Conservation (phyloP, 208 protist genomes). For the Trypanosoma boissoni region DNA sequence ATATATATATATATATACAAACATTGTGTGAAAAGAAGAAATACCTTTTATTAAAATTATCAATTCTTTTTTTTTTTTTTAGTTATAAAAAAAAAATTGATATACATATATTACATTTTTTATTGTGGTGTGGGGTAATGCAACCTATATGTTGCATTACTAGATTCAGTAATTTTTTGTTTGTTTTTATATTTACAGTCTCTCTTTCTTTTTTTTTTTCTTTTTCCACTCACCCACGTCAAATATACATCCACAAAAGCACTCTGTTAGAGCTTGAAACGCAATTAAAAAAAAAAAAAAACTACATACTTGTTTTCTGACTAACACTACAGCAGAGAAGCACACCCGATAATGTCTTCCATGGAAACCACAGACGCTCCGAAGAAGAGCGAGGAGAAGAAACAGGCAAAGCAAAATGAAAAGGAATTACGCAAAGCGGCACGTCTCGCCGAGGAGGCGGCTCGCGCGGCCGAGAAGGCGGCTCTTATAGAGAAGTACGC, state of each 20-base stretch:
- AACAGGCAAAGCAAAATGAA: slow-evolving; percentile 52
- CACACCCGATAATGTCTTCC: neutral
- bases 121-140: no score
- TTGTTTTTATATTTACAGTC: no score
- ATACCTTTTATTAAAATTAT: slow-evolving; percentile 6
- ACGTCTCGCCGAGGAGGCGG: slow-evolving; percentile 78
- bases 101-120: slow-evolving; percentile 3
- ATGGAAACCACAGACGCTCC: slow-evolving; percentile 6
- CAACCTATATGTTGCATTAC: no score
- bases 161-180: no score
- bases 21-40: no score
- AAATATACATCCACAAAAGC: no score
- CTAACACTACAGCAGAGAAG: neutral
- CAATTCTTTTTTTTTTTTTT: slow-evolving; percentile 17
- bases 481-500: slow-evolving; percentile 74
- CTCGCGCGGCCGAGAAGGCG: slow-evolving; percentile 81
- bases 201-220: no score
- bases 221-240: no score
- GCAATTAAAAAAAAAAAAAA: neutral
- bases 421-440: slow-evolving; percentile 86
- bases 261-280: no score
- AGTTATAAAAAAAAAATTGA: slow-evolving; percentile 9
- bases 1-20: no score
- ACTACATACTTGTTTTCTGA: neutral
- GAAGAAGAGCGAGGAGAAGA: slow-evolving; percentile 25